phyloP scores from a whole-genome alignment of 768 basidiomycete species.

The Pholiota microspora region DNA sequence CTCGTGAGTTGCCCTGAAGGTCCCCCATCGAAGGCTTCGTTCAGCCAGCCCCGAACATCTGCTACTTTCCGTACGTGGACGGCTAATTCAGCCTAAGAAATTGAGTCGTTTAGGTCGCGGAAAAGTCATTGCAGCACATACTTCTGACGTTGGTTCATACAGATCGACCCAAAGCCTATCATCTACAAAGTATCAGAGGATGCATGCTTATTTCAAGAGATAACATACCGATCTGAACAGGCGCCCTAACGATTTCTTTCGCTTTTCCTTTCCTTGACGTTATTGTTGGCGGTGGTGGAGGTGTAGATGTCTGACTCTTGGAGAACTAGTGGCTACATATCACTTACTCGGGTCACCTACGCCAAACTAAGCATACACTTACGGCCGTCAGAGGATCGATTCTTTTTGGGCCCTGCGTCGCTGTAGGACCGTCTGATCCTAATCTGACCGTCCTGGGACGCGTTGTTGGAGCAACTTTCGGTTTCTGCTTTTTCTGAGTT shows the following conservation, averaged over 20 bases:
- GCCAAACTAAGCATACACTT: conserved; percentile 8
- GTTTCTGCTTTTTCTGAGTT: not conserved
- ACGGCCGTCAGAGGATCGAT: conserved; percentile 35
- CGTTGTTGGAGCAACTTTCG: not conserved
- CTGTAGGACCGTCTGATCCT: conserved; percentile 11
- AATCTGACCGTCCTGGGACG: conserved; percentile 18
- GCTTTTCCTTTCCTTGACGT: conserved; percentile 29
- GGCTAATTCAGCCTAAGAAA: conserved; percentile 61
- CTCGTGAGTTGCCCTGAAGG: conserved; percentile 61
- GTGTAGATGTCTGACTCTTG: conserved; percentile 9
- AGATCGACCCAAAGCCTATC: conserved; percentile 49
- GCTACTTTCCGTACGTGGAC: conserved; percentile 80
- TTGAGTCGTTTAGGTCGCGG: not conserved
- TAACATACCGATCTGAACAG: not conserved
- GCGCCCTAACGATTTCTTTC: conserved; percentile 11
- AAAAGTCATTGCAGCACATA: conserved; percentile 17
- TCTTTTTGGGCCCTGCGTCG: conserved; percentile 18
- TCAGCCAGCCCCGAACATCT: conserved; percentile 72
- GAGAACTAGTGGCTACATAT: conserved; percentile 24
- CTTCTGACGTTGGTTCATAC: conserved; percentile 61
- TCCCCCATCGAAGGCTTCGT: conserved; percentile 69
- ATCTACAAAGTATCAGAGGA: conserved; percentile 4
- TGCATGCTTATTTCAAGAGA: not conserved
- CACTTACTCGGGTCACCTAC: conserved; percentile 7
- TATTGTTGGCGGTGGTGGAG: not conserved